These are phyloP conservation scores for Malania oleifera DNA, from an alignment of 164 flowering plant genomes.

Conservation along the genomic window DNA sequence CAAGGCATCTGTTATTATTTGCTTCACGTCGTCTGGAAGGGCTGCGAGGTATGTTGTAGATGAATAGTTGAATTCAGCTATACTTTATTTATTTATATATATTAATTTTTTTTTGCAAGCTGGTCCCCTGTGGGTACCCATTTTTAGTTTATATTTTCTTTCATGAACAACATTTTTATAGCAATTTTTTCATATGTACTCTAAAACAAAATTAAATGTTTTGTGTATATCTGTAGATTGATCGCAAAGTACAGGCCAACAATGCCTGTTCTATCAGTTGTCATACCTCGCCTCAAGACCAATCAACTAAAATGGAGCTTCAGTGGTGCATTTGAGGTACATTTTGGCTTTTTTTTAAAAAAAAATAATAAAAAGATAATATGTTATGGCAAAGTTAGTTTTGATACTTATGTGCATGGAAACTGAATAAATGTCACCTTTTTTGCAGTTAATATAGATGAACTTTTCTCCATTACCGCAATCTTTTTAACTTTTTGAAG, in stretches of 20 bases:
- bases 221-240: constrained; percentile 42
- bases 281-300: constrained; percentile 77
- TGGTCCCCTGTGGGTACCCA: too few relatives aligned
- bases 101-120: too few relatives aligned
- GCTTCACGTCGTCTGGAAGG: constrained; percentile 87
- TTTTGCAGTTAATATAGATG: too few relatives aligned
- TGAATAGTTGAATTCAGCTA: too few relatives aligned
- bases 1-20: constrained; percentile 81
- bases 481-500: too few relatives aligned
- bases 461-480: too few relatives aligned
- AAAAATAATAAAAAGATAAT: too few relatives aligned
- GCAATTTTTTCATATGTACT: not conserved
- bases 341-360: constrained; percentile 10
- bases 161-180: too few relatives aligned
- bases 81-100: too few relatives aligned
- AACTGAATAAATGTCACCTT: too few relatives aligned
- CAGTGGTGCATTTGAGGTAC: constrained; percentile 90
- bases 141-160: too few relatives aligned
- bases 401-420: too few relatives aligned
- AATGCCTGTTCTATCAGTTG: constrained; percentile 90
- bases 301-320: constrained; percentile 84
- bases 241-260: constrained; percentile 92
- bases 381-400: not conserved
- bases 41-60: constrained; percentile 67
- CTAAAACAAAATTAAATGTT: not conserved